Evolutionary conservation across 352 stramenopile species (phyloP), one percentile per base, ranked within the genome.

Genomic region (Globisporangium uncinulatum): DNA sequence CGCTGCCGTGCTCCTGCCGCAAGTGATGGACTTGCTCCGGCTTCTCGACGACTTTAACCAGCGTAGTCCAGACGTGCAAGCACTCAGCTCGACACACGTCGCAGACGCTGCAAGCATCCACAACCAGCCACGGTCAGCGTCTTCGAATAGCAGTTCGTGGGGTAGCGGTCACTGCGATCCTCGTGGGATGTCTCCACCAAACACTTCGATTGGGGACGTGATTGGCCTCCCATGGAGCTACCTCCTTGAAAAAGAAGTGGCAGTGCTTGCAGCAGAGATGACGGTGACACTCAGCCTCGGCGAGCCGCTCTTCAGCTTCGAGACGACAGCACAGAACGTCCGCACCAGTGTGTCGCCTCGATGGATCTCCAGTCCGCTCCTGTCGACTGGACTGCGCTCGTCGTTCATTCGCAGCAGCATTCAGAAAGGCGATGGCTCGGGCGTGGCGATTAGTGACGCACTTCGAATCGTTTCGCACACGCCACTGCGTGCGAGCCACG

Each of bases 201-300:
- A 20, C n/a, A 14, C 41, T 15, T 46, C 54, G n/a, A 62, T 74
- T 6, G 63, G 62, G 1, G 63, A 74, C 36, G 66, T 70, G 2
- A 63, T 79, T 32, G 49, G 51, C 1, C 52, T 89, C 0, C 79
- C 74, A 0, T 91, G 81, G 81, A 69, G 69, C 39, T 74, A 73
- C 29, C 59, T 76, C 47, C 57, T 92, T 0, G 73, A 92, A 53
- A 91, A 89, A 56, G 73, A 86, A 14, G 14, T 92, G 9, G 82
- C 69, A 10, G 62, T 79, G 13, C 58, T 92, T 1, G 51, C 66
- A 21, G 62, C 73, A 7, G 71, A 86, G 44, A 81, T 92, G 69
- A 65, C 65, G 0, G 48, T 86, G 19, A 91, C 81, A 10, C 56
- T 89, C 9, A 61, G 71, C 4, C 62, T 73, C 17, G 81, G 76